Base-by-base conservation (phyloP, 768 basidiomycete genomes). In the Imleria badia region DNA sequence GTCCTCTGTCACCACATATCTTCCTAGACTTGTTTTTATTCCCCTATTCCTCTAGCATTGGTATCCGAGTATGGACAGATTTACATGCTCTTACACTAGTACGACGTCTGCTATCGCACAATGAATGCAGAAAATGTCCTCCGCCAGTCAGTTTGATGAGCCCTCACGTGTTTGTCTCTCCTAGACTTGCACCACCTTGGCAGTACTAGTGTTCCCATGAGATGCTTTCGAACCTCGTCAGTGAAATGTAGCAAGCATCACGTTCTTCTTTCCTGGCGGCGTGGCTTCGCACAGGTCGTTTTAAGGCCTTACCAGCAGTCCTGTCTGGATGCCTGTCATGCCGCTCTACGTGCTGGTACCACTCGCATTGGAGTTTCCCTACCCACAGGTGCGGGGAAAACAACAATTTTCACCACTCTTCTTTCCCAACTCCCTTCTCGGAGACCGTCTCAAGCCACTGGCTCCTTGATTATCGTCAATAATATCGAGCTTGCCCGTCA, bases 221-320 rank as follows among this genome's bases (percentile, higher is more conserved):
- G 33, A 62, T 55, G 55, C 34, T 39, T 46, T 30, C 41, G 34
- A n/a, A 15, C 17, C 9, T 42, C 30, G n/a, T 13, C 49, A 5
- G 43, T 35, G 40, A 42, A n/a, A 48, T 39, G 40, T 52, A 56
- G 40, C 30, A 54, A 46, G 10, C 29, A 15, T 20, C 40, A 12
- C 20, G 10, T 40, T 26, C 30, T 29, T 5, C 30, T 52, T 5
- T 9, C 22, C 34, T 40, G 40, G 22, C 42, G 30, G 34, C 66
- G 66, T 30, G 19, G 48, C 10, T 45, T 60, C 8, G n/a, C 52
- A 1, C 58, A 49, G 29, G 34, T 72, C 41, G 66, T 71, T 14
- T 77, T 94, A 26, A 80, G 95, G n/a, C 93, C 94, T 0, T 98
- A 98, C 68, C 95, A 98, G 65, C 81, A 89, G 58, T 76, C 81